A percentile compares a stretch with the other conserved stretches of the same genome.
phyloP scores from a whole-genome alignment of 2,329 filamentous ascomycete genomes.

The Calonectria crousiana region DNA sequence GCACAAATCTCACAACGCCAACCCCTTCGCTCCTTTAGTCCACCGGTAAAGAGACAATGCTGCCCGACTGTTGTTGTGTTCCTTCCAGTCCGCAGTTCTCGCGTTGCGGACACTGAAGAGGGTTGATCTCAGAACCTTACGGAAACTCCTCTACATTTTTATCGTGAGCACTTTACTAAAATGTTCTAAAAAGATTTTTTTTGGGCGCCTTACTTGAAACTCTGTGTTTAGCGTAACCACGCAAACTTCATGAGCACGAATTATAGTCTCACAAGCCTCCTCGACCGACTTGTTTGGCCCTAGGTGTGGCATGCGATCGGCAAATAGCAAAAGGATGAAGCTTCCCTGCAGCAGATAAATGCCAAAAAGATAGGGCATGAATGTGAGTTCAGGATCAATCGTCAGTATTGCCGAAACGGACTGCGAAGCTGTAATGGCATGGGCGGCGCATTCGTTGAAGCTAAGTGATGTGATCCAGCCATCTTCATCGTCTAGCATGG shows the following conservation, averaged over 20 bases:
- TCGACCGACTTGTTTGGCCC: conserved; percentile 59
- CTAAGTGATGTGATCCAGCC: conserved; percentile 61
- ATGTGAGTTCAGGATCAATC: conserved; percentile 62
- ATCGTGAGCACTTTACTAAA: not conserved
- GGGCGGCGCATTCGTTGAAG: conserved; percentile 59
- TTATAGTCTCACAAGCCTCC: conserved; percentile 62
- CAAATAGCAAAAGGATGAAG: conserved; percentile 62
- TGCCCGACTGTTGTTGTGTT: not conserved
- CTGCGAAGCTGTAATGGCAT: conserved; percentile 60
- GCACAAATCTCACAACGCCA: not conserved
- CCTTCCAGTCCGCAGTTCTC: not conserved
- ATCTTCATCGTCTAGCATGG: conserved; percentile 61
- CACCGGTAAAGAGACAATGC: not conserved
- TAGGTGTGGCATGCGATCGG: conserved; percentile 61
- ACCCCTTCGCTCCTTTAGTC: not conserved
- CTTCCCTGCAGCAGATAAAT: conserved; percentile 65
- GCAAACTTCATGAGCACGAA: conserved; percentile 63
- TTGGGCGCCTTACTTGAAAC: conserved; percentile 54
- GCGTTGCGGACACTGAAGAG: not conserved
- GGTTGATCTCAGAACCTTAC: not conserved
- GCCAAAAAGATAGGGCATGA: conserved; percentile 66
- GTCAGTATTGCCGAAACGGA: conserved; percentile 59
- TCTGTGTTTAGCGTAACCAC: conserved; percentile 63
- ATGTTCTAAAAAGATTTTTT: not conserved
- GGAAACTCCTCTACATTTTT: not conserved